Evolutionary conservation across 768 basidiomycete genomes (phyloP).

Genomic region (Lentinula lateritia): DNA sequence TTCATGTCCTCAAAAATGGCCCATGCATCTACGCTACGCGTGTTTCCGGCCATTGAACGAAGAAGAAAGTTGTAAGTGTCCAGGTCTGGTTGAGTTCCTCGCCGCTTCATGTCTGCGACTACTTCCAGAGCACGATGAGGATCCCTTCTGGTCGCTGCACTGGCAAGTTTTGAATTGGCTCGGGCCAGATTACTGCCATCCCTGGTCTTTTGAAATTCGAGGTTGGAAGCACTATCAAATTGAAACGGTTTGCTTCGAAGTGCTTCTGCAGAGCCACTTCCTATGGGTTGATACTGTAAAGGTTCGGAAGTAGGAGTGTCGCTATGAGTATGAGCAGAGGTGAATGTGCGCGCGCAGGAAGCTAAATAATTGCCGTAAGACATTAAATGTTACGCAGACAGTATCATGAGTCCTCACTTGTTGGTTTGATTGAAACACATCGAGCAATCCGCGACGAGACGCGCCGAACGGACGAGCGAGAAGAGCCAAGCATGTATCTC

Average conservation of each 20-base stretch:
- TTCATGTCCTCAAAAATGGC: constrained; percentile 71
- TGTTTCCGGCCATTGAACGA: constrained; percentile 36
- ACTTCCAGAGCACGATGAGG: constrained; percentile 36
- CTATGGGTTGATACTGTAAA: not conserved
- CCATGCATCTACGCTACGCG: constrained; percentile 46
- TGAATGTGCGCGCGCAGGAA: not conserved
- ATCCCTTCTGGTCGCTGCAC: constrained; percentile 28
- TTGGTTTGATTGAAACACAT: not conserved
- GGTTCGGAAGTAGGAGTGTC: not conserved
- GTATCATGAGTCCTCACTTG: not conserved
- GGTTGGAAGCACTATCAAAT: constrained; percentile 12
- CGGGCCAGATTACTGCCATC: constrained; percentile 18
- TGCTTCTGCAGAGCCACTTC: not conserved
- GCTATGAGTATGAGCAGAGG: not conserved
- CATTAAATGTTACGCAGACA: not conserved
- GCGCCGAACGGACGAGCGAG: constrained; percentile 16
- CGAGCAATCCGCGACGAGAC: not conserved
- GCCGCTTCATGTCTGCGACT: constrained; percentile 53
- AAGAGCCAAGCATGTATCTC: constrained; percentile 17
- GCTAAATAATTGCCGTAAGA: not conserved
- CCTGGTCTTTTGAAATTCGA: constrained; percentile 18
- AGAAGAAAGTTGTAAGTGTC: constrained; percentile 56
- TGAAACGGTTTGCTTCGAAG: constrained; percentile 8
- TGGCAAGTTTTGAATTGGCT: constrained; percentile 29
- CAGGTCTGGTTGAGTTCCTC: constrained; percentile 46